phyloP scores from a whole-genome alignment of 2,329 filamentous ascomycete genomes.

The Onygenales sp. region DNA sequence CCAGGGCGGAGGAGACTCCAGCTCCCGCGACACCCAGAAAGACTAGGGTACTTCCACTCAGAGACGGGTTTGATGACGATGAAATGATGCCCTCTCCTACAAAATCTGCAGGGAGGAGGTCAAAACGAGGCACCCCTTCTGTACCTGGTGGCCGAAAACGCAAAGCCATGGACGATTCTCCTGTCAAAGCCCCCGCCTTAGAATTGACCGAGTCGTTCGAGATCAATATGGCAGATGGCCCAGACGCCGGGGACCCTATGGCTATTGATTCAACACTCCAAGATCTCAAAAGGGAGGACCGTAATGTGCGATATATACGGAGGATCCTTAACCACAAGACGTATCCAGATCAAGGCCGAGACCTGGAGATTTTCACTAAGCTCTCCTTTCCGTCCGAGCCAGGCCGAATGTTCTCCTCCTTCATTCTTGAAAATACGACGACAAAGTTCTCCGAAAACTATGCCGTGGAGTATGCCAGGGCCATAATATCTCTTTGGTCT shows the following conservation, averaged over 20 bases:
- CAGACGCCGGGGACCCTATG: conserved; percentile 14
- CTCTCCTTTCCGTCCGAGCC: conserved; percentile 45
- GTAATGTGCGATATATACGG: conserved; percentile 38
- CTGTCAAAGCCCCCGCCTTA: conserved; percentile 35
- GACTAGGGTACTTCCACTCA: conserved; percentile 37
- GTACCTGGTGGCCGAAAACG: conserved; percentile 51
- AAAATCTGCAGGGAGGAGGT: conserved; percentile 35
- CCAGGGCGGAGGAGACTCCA: conserved; percentile 23
- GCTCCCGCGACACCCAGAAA: conserved; percentile 44
- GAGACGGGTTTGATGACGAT: conserved; percentile 56
- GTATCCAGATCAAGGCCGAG: conserved; percentile 37
- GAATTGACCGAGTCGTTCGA: conserved; percentile 25
- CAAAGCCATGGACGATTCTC: conserved; percentile 41
- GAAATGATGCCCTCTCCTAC: conserved; percentile 50
- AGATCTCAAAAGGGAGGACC: conserved; percentile 15
- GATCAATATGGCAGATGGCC: conserved; percentile 18
- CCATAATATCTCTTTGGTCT: conserved; percentile 47
- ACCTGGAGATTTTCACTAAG: conserved; percentile 46
- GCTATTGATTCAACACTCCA: conserved; percentile 17
- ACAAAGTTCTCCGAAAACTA: conserved; percentile 35
- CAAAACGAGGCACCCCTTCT: conserved; percentile 46
- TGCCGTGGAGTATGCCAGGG: conserved; percentile 39
- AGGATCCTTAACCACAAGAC: conserved; percentile 47
- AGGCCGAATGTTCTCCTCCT: conserved; percentile 40
- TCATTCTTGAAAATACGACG: conserved; percentile 44